Evolutionary conservation across 2,329 filamentous ascomycete genomes (phyloP).

Genomic region (Microascus cirrosus): DNA sequence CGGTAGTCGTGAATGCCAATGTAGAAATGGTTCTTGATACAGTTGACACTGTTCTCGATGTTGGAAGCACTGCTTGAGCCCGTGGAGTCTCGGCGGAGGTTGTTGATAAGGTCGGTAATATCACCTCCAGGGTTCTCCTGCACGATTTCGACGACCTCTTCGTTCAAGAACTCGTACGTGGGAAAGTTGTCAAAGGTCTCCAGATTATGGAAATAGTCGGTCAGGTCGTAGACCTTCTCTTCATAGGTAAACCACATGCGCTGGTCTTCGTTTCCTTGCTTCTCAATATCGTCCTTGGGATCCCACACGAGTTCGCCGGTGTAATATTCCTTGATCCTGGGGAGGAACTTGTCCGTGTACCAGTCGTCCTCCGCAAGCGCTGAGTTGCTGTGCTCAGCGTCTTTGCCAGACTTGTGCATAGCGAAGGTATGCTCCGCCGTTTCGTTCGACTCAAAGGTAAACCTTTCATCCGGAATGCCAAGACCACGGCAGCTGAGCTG

Average conservation of each 20-base stretch:
- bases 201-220: slow-evolving; percentile 78
- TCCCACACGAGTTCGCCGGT: slow-evolving; percentile 77
- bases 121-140: slow-evolving; percentile 69
- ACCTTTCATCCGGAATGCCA: slow-evolving; percentile 41
- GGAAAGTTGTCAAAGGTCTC: slow-evolving; percentile 41
- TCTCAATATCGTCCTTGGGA: slow-evolving; percentile 37
- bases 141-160: slow-evolving; percentile 54
- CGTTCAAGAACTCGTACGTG: slow-evolving; percentile 62
- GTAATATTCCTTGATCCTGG: slow-evolving; percentile 73
- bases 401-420: slow-evolving; percentile 59
- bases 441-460: slow-evolving; percentile 52
- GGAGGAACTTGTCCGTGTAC: slow-evolving; percentile 67
- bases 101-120: slow-evolving; percentile 56
- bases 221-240: slow-evolving; percentile 74
- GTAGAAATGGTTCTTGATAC: slow-evolving; percentile 75
- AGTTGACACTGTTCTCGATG: slow-evolving; percentile 58
- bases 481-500: slow-evolving; percentile 63
- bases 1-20: slow-evolving; percentile 80
- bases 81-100: slow-evolving; percentile 32
- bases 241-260: slow-evolving; percentile 75
- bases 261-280: slow-evolving; percentile 53
- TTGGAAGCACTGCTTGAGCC: slow-evolving; percentile 39
- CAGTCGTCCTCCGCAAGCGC: slow-evolving; percentile 55
- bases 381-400: slow-evolving; percentile 42
- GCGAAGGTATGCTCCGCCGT: slow-evolving; percentile 45